These are phyloP conservation scores for Trypanosoma scelopori DNA, from an alignment of 208 protist genomes.

Conservation along the genomic window DNA sequence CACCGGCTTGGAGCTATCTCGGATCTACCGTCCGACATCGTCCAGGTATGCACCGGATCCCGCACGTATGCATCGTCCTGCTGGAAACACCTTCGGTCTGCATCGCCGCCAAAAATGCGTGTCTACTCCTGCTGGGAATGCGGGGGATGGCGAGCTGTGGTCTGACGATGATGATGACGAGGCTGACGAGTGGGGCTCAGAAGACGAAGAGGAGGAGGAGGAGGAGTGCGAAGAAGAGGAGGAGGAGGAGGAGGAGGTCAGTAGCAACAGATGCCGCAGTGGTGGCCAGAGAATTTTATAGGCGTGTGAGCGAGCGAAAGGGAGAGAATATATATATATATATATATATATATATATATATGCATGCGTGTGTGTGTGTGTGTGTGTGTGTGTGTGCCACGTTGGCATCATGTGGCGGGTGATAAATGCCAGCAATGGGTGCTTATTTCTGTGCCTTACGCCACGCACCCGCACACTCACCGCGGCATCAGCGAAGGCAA, in stretches of 20 bases:
- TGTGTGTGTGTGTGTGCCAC: constrained; percentile 5
- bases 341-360: too few relatives aligned
- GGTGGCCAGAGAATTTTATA: background rate
- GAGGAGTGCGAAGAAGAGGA: background rate
- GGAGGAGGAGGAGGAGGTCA: background rate
- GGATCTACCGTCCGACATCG: background rate
- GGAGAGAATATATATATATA: too few relatives aligned
- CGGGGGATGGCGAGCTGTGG: background rate
- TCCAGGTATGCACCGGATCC: background rate
- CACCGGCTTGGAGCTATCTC: background rate
- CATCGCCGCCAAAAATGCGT: background rate
- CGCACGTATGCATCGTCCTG: background rate
- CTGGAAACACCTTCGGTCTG: background rate
- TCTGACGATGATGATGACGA: background rate
- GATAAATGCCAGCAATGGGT: too few relatives aligned
- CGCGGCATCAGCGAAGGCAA: too few relatives aligned
- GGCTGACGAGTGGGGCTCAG: background rate
- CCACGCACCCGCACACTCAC: too few relatives aligned
- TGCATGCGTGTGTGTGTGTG: background rate
- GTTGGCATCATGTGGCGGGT: background rate
- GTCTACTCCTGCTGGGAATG: background rate
- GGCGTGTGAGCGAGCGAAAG: too few relatives aligned
- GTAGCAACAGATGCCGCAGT: background rate
- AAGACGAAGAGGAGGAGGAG: too few relatives aligned
- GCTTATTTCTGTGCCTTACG: too few relatives aligned